Evolutionary conservation across 2,329 filamentous ascomycete species (phyloP).

Genomic region (Chaetomium olivaceum): DNA sequence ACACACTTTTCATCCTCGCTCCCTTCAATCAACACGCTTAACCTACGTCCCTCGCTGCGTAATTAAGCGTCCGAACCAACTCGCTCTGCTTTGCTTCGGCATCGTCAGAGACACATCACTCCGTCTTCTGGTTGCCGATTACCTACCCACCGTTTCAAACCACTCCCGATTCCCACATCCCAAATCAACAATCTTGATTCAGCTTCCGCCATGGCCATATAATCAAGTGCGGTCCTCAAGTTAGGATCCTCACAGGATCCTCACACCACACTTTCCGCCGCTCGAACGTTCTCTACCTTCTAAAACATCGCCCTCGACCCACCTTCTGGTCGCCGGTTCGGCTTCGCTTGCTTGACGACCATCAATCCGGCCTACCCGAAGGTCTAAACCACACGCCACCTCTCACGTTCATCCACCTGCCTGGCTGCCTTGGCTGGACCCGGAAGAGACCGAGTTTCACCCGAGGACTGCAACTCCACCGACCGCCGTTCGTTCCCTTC

Average conservation of each 20-base stretch:
- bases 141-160: background rate
- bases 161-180: background rate
- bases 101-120: background rate
- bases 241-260: conserved; percentile 2
- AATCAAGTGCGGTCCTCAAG: conserved; percentile 9
- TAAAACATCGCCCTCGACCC: background rate
- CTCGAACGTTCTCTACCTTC: background rate
- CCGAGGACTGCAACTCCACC: background rate
- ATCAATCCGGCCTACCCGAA: conserved; percentile 20
- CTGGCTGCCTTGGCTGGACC: conserved; percentile 9
- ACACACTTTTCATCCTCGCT: background rate
- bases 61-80: background rate
- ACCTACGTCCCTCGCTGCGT: conserved; percentile 1
- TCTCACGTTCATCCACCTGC: background rate
- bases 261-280: background rate
- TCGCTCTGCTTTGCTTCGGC: background rate
- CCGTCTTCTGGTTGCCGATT: background rate
- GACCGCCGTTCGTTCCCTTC: background rate
- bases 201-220: conserved; percentile 13
- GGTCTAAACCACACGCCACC: conserved; percentile 8
- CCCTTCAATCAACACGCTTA: conserved; percentile 2
- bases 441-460: conserved; percentile 1
- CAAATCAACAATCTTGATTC: background rate
- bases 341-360: conserved; percentile 6
- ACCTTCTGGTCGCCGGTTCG: conserved; percentile 12